Conservation (phyloP, 352 stramenopile species). For the Pythium plurisporium region DNA sequence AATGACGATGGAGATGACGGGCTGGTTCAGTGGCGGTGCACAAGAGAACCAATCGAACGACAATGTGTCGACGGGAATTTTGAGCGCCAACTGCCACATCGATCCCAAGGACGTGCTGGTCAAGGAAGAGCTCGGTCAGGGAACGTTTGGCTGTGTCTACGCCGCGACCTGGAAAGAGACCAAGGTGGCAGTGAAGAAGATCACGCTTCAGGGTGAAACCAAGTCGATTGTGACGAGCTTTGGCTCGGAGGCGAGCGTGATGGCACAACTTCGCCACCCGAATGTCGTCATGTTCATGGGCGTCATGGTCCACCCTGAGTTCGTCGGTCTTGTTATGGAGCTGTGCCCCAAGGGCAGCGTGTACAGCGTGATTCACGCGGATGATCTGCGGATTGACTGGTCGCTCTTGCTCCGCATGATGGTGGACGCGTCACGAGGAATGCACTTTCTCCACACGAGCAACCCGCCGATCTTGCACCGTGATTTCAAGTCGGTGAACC, state of each 20-base stretch:
- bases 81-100: slow-evolving; percentile 82
- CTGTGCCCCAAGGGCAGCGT: slow-evolving; percentile 83
- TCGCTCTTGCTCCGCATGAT: slow-evolving; percentile 83
- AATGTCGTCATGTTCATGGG: slow-evolving; percentile 91
- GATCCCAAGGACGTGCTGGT: slow-evolving; percentile 78
- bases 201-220: slow-evolving; percentile 71
- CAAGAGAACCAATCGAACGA: slow-evolving; percentile 45
- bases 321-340: slow-evolving; percentile 87
- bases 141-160: slow-evolving; percentile 77
- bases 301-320: slow-evolving; percentile 84
- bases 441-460: slow-evolving; percentile 90
- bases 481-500: slow-evolving; percentile 88
- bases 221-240: slow-evolving; percentile 83
- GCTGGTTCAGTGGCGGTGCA: slow-evolving; percentile 80
- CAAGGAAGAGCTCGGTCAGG: slow-evolving; percentile 73
- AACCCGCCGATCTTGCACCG: slow-evolving; percentile 86
- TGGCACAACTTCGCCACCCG: slow-evolving; percentile 77
- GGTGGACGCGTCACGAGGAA: slow-evolving; percentile 81
- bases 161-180: slow-evolving; percentile 79
- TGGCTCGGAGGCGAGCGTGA: slow-evolving; percentile 74
- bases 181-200: slow-evolving; percentile 80
- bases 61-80: slow-evolving; percentile 39
- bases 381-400: slow-evolving; percentile 83
- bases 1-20: slow-evolving; percentile 88
- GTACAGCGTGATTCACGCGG: slow-evolving; percentile 74